phyloP scores from a whole-genome alignment of 306 rosid species.

The Hippophae tibetana region DNA sequence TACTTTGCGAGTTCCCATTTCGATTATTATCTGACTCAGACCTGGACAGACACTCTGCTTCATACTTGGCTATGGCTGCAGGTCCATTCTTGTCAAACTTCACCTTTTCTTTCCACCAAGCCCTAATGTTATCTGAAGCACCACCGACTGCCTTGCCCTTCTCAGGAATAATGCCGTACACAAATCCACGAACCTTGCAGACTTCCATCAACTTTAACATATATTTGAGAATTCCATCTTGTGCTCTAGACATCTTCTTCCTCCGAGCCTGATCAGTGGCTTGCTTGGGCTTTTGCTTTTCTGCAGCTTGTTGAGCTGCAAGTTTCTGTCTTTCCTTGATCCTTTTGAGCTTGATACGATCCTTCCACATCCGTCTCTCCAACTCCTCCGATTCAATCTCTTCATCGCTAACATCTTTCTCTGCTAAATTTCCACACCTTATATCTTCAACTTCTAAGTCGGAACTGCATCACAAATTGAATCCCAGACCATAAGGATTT shows the following conservation, averaged over 20 bases:
- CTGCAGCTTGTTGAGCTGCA: constrained; percentile 57
- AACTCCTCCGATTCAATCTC: constrained; percentile 82
- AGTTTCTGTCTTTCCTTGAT: constrained; percentile 79
- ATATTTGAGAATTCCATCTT: constrained; percentile 95
- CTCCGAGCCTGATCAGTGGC: constrained; percentile 79
- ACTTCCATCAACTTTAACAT: constrained; percentile 99
- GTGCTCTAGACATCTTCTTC: constrained; percentile 98
- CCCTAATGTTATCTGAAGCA: constrained; percentile 87
- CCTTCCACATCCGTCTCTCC: constrained; percentile 97
- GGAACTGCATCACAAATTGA: constrained; percentile 39
- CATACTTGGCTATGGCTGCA: constrained; percentile 81
- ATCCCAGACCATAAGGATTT: constrained; percentile 27
- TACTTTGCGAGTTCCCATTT: constrained; percentile 56
- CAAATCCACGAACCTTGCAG: constrained; percentile 92
- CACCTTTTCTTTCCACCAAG: constrained; percentile 98
- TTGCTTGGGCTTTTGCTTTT: constrained; percentile 73
- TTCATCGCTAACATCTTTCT: constrained; percentile 94
- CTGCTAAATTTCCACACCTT: constrained; percentile 59
- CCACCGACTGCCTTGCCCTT: constrained; percentile 95
- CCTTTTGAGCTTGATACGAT: constrained; percentile 79
- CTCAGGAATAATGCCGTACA: constrained; percentile 92
- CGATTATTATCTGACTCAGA: constrained; percentile 53
- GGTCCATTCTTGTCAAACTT: constrained; percentile 93
- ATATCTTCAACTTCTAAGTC: constrained; percentile 78
- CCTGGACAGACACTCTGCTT: constrained; percentile 73